phyloP scores from a whole-genome alignment of 2,329 filamentous ascomycete species.

The Cercospora brassicicola region DNA sequence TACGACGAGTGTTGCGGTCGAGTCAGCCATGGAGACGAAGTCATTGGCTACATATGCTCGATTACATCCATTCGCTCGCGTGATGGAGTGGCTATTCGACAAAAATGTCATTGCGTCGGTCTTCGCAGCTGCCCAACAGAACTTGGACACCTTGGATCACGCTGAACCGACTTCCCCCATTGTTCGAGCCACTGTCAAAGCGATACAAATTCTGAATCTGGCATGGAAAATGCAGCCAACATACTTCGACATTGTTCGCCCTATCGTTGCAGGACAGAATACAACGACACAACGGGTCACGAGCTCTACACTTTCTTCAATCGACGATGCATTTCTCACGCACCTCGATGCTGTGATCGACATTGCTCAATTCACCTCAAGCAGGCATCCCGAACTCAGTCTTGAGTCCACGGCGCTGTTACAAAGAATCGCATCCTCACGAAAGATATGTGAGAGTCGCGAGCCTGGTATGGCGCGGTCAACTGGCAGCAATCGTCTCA shows the following conservation, averaged over 20 bases:
- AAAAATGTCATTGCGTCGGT: conserved; percentile 79
- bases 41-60: conserved; percentile 77
- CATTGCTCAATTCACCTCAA: conserved; percentile 81
- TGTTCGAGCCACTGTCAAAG: conserved; percentile 73
- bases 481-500: conserved; percentile 32
- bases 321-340: conserved; percentile 86
- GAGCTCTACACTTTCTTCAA: conserved; percentile 76
- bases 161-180: conserved; percentile 76
- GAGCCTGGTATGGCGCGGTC: conserved; percentile 57
- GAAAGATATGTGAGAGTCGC: conserved; percentile 73
- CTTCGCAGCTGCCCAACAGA: conserved; percentile 76
- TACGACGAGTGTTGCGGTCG: conserved; percentile 71
- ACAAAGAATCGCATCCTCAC: conserved; percentile 81
- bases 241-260: conserved; percentile 84
- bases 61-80: conserved; percentile 86
- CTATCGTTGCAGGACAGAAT: conserved; percentile 68
- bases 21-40: conserved; percentile 70
- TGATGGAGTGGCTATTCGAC: conserved; percentile 99
- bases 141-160: conserved; percentile 69
- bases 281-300: conserved; percentile 63
- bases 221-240: conserved; percentile 86
- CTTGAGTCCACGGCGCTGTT: conserved; percentile 78
- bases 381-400: conserved; percentile 77
- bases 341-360: conserved; percentile 77
- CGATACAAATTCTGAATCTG: conserved; percentile 79